phyloP scores from a whole-genome alignment of 352 stramenopile species.

The Thraustotheca clavata region DNA sequence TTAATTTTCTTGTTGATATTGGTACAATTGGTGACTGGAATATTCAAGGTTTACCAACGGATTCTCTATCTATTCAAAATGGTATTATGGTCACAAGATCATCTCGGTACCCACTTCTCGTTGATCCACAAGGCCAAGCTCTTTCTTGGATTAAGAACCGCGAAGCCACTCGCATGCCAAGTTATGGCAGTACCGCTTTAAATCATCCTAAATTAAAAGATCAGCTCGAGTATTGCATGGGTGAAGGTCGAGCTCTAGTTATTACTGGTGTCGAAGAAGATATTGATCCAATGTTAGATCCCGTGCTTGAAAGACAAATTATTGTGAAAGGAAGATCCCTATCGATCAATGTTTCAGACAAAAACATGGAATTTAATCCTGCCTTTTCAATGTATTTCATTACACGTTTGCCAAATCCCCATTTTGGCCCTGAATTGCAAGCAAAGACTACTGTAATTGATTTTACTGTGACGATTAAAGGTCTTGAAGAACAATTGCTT shows the following conservation, averaged over 20 bases:
- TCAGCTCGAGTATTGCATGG: conserved; percentile 97
- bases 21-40: conserved; percentile 98
- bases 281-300: conserved; percentile 98
- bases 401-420: conserved; percentile 95
- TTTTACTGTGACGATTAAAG: conserved; percentile 97
- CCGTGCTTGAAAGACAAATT: conserved; percentile 95
- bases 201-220: conserved; percentile 97
- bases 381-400: conserved; percentile 99
- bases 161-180: conserved; percentile 90
- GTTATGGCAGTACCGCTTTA: conserved; percentile 91
- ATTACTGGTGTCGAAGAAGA: conserved; percentile 96
- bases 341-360: conserved; percentile 98
- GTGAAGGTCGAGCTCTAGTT: conserved; percentile 91
- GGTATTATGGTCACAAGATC: conserved; percentile 97
- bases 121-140: conserved; percentile 97
- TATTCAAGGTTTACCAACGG: conserved; percentile 94
- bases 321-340: conserved; percentile 94
- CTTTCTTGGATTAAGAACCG: conserved; percentile 97
- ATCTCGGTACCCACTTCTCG: conserved; percentile 92
- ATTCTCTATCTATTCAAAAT: conserved; percentile 97
- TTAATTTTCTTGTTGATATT: conserved; percentile 96
- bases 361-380: conserved; percentile 98
- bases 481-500: conserved; percentile 95
- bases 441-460: conserved; percentile 98
- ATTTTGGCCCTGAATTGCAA: conserved; percentile 96